Base-by-base conservation (phyloP, 1,284 basidiomycete species). In the Sanguinoderma infundibulare region DNA sequence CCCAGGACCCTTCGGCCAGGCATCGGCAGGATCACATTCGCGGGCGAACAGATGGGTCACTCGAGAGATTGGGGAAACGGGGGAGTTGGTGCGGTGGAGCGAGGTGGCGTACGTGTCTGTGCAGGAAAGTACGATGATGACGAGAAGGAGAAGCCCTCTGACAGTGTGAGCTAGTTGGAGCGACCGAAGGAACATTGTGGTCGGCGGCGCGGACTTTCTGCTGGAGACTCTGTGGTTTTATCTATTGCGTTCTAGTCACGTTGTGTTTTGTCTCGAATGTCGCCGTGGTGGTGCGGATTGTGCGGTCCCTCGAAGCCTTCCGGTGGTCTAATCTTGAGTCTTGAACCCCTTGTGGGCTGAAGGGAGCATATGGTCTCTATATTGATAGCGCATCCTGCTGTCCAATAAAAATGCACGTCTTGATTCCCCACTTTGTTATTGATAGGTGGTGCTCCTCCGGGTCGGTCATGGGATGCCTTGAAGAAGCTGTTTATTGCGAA, bases 1-100 rank as follows among this genome's bases (percentile, higher is more conserved):
- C 14, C 83, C 83, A 15, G 81, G 83, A 12, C 83, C 83, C 6
- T 75, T 71, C 22, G 83, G 82, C 83, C 83, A 84, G 42, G 71
- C 61, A 44, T 77, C 76, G 22, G 69, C 55, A 7, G 71, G 26
- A 42, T 59, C 28, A 60, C 73, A 74, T 61, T 70, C 65, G 5
- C 61, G 61, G 20, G 55, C 46, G 50, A 66, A 56, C 55, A 70
- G 52, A 22, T 47, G 49, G 26, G 53, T 53, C 15, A 46, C 53
- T 38, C 60, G 59, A 39, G 34, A 28, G n/a, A 39, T 35, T 24
- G 58, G 49, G 34, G 62, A 59, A 30, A 26, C 46, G 15, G 46
- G 46, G 28, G 46, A 14, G 47, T 50, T 20, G 3, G 47, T 32
- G 32, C 20, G 6, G 32, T 36, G 30, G 39, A 24, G 24, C 30